Evolutionary conservation across 2,329 filamentous ascomycete species (phyloP).

Genomic region (Microdochium trichocladiopsis): DNA sequence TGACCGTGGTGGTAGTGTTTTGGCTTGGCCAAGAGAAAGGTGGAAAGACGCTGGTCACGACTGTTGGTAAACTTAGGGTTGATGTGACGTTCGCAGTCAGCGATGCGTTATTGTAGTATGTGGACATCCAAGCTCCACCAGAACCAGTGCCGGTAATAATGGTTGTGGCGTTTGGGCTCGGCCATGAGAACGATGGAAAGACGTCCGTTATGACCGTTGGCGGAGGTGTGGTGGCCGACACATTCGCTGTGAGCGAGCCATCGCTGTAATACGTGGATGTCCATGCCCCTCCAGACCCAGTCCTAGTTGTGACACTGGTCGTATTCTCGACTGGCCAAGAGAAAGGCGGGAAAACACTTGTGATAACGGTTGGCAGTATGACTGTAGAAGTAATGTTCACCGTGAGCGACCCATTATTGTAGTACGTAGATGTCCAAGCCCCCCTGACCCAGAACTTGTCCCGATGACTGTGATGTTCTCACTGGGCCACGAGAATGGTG

Average conservation of each 20-base stretch:
- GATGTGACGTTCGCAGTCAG: not conserved
- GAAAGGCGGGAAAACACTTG: not conserved
- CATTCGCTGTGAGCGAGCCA: not conserved
- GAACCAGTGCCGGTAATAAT: not conserved
- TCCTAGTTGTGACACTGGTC: not conserved
- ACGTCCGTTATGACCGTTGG: not conserved
- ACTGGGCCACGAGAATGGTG: not conserved
- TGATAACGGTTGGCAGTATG: not conserved
- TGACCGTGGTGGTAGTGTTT: not conserved
- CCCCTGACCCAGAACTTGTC: not conserved
- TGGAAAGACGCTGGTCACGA: not conserved
- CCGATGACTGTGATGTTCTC: not conserved
- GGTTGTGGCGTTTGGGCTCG: not conserved
- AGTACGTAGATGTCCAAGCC: not conserved
- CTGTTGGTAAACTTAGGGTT: not conserved
- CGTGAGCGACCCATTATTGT: not conserved
- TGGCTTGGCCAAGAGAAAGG: not conserved
- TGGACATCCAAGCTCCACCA: not conserved
- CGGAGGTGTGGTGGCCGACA: not conserved
- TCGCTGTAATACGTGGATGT: not conserved
- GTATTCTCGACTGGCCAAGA: not conserved
- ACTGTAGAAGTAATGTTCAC: not conserved
- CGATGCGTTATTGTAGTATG: not conserved
- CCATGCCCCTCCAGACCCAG: not conserved
- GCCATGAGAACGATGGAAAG: not conserved